These are phyloP conservation scores for Penicillium antarcticum DNA, from an alignment of 495 filamentous ascomycete species.

Conservation along the genomic window DNA sequence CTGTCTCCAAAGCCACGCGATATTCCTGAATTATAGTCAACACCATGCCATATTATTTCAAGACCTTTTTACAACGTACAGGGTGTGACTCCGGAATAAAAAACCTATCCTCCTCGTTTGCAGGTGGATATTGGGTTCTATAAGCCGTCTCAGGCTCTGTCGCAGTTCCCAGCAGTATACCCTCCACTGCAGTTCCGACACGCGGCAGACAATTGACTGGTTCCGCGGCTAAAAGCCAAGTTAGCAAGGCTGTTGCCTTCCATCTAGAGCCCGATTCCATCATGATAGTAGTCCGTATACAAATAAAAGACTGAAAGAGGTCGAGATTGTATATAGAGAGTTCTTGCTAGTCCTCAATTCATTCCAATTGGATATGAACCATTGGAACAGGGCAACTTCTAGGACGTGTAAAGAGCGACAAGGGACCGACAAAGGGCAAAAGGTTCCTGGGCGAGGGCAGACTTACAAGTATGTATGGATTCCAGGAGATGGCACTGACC, in stretches of 20 bases:
- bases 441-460: background rate
- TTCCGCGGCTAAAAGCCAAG: conserved; percentile 32
- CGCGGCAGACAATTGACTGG: conserved; percentile 23
- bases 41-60: background rate
- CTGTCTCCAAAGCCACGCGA: conserved; percentile 36
- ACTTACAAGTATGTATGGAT: conserved; percentile 24
- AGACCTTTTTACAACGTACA: conserved; percentile 20
- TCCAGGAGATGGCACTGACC: conserved; percentile 4
- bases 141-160: conserved; percentile 18
- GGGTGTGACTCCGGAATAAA: conserved; percentile 25
- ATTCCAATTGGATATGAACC: conserved; percentile 8
- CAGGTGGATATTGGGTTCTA: conserved; percentile 38
- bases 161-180: conserved; percentile 16
- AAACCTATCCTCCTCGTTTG: conserved; percentile 20
- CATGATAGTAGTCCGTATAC: background rate
- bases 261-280: conserved; percentile 17
- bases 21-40: conserved; percentile 27
- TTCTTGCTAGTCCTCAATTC: conserved; percentile 5
- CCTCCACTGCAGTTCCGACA: conserved; percentile 7
- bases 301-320: background rate
- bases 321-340: conserved; percentile 3
- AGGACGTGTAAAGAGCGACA: conserved; percentile 1
- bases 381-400: conserved; percentile 6
- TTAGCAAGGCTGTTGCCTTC: conserved; percentile 32
- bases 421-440: background rate